phyloP scores from a whole-genome alignment of 257 asterid genomes.

The Fraxinus cuspidata region DNA sequence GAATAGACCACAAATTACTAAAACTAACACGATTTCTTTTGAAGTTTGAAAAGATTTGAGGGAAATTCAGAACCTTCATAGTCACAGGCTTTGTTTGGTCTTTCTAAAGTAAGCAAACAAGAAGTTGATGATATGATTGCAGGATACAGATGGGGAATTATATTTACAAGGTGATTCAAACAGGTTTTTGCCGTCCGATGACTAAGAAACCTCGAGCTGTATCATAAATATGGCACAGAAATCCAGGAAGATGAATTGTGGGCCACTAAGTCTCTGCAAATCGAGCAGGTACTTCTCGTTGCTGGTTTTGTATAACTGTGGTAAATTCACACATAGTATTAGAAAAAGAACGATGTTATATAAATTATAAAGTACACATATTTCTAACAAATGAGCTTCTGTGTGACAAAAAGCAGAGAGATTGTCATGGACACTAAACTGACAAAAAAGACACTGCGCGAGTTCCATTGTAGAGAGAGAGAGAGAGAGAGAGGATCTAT shows the following conservation, averaged over 20 bases:
- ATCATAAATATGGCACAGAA: slow-evolving; percentile 79
- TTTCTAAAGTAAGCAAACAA: neutral
- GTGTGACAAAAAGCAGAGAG: no score
- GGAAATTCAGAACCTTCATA: neutral
- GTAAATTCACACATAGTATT: slow-evolving; percentile 10
- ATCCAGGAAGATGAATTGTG: slow-evolving; percentile 85
- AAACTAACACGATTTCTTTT: neutral
- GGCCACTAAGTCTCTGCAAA: slow-evolving; percentile 86
- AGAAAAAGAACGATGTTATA: neutral
- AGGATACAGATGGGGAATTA: neutral
- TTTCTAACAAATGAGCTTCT: no score
- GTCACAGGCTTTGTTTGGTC: neutral
- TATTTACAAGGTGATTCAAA: neutral
- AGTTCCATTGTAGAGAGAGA: no score
- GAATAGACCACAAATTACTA: neutral
- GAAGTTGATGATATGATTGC: neutral
- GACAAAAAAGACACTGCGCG: neutral
- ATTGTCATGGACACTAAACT: neutral
- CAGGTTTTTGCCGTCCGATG: neutral
- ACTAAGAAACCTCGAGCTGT: slow-evolving; percentile 54
- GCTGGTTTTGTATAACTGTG: slow-evolving; percentile 82
- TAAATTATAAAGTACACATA: no score
- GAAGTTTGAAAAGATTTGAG: neutral
- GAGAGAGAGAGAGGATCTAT: neutral
- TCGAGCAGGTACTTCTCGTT: slow-evolving; percentile 83